Base-by-base conservation (phyloP, 2,329 filamentous ascomycete genomes). In the Cladosporium cucumerinum region DNA sequence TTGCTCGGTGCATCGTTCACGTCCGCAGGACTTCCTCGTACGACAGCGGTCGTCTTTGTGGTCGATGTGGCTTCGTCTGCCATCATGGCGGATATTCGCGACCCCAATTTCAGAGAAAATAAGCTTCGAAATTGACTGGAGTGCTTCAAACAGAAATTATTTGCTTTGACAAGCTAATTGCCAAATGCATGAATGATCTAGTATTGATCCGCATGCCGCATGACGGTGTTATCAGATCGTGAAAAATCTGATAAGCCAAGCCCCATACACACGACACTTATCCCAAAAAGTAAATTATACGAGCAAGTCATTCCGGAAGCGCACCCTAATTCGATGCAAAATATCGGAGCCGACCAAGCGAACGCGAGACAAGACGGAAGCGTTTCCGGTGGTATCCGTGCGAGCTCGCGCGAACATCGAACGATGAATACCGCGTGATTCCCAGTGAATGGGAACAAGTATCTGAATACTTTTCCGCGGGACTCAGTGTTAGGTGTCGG, bases 211-310 rank as follows among this genome's bases (percentile, higher is more conserved):
- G 25, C 14, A 14, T 32, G 51, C 3, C 30, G n/a, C 10, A n/a
- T 54, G 51, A 54, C 11, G n/a, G 30, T 28, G 30, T 54, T 54
- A 54, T 54, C 51, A 54, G 51, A 54, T 54, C 51, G 30, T 54
- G 51, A 54, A 54, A 54, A 54, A 54, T 54, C 51, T 54, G 51
- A 54, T 54, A 54, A 54, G 51, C 51, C 51, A 54, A 54, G 51
- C 51, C 28, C n/a, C 5, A 32, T 32, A 5, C 18, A n/a, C 10
- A 3, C n/a, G 14, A n/a, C 16, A 30, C 16, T 30, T 54, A 32
- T 28, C 18, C 51, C 51, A 32, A 21, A 54, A 32, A 2, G 16
- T 16, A 5, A 2, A 14, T 23, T 5, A 32, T 32, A 54, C 51
- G 51, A 54, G 12, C 51, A 54, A 54, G 7, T 18, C 51, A 32